phyloP scores from a whole-genome alignment of 2,329 filamentous ascomycete genomes.

The Fusarium anguioides region DNA sequence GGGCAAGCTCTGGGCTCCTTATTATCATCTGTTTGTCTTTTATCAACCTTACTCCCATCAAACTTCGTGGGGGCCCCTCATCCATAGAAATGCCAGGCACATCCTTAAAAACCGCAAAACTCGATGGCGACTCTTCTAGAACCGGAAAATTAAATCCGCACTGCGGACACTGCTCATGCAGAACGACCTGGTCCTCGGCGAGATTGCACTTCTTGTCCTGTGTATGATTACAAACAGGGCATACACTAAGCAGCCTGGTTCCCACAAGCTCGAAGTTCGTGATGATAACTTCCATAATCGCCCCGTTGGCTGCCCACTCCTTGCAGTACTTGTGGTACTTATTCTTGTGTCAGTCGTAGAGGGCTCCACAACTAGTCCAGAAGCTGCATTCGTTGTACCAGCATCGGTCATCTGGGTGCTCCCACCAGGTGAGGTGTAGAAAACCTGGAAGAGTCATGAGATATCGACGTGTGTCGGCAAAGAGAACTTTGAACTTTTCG shows the following conservation, averaged over 20 bases:
- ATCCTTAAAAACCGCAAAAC: conserved; percentile 29
- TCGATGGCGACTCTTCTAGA: conserved; percentile 26
- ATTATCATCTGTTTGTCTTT: neutral
- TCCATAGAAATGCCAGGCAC: neutral
- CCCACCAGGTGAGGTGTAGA: conserved; percentile 27
- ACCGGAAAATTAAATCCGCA: conserved; percentile 36
- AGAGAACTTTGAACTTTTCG: conserved; percentile 29
- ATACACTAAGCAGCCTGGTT: conserved; percentile 22
- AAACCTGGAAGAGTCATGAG: conserved; percentile 21
- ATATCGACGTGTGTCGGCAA: conserved; percentile 22
- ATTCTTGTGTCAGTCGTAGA: conserved; percentile 33
- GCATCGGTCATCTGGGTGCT: conserved; percentile 17
- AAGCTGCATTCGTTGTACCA: conserved; percentile 36
- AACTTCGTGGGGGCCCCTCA: neutral
- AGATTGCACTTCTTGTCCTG: conserved; percentile 36
- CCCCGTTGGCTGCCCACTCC: conserved; percentile 23
- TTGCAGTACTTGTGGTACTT: conserved; percentile 36
- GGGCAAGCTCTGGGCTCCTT: neutral
- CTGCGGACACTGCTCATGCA: conserved; percentile 26
- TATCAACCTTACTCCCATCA: neutral
- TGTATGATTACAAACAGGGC: conserved; percentile 24
- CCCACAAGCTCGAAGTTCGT: conserved; percentile 37
- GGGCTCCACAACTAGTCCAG: conserved; percentile 26
- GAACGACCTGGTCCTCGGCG: conserved; percentile 30
- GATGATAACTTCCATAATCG: conserved; percentile 36